These are phyloP conservation scores for Suillus subalutaceus DNA, from an alignment of 768 basidiomycete species.

Conservation along the genomic window DNA sequence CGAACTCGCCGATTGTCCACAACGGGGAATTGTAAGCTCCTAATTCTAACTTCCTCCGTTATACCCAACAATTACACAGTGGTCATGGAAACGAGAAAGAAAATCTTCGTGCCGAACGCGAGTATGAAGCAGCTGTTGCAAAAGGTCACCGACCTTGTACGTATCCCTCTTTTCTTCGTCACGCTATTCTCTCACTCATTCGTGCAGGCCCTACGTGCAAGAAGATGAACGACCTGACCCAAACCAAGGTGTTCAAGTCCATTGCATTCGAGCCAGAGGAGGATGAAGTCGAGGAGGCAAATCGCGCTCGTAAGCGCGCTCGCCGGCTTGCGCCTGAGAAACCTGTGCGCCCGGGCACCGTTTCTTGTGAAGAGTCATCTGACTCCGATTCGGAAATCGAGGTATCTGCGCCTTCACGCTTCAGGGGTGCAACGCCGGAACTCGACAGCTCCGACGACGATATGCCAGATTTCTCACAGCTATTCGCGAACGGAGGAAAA, in stretches of 20 bases:
- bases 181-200: not conserved
- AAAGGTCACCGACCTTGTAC: constrained; percentile 63
- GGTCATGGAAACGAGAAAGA: constrained; percentile 59
- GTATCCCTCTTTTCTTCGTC: constrained; percentile 21
- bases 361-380: constrained; percentile 6
- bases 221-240: constrained; percentile 58
- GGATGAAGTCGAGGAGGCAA: constrained; percentile 52
- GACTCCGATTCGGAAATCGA: constrained; percentile 16
- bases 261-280: constrained; percentile 70
- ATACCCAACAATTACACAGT: constrained; percentile 32
- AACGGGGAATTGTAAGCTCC: constrained; percentile 60
- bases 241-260: constrained; percentile 58
- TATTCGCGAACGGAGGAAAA: constrained; percentile 34
- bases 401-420: constrained; percentile 7
- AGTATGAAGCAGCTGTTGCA: constrained; percentile 56
- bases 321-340: constrained; percentile 15
- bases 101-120: constrained; percentile 56
- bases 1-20: constrained; percentile 53
- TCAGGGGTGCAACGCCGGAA: constrained; percentile 23
- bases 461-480: constrained; percentile 48
- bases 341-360: constrained; percentile 11
- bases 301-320: constrained; percentile 35
- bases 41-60: not conserved
- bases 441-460: constrained; percentile 55
- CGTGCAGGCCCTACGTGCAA: constrained; percentile 67